Evolutionary conservation across 192 early-diverging fungal species (phyloP).

Genomic region (Coemansia sp.): DNA sequence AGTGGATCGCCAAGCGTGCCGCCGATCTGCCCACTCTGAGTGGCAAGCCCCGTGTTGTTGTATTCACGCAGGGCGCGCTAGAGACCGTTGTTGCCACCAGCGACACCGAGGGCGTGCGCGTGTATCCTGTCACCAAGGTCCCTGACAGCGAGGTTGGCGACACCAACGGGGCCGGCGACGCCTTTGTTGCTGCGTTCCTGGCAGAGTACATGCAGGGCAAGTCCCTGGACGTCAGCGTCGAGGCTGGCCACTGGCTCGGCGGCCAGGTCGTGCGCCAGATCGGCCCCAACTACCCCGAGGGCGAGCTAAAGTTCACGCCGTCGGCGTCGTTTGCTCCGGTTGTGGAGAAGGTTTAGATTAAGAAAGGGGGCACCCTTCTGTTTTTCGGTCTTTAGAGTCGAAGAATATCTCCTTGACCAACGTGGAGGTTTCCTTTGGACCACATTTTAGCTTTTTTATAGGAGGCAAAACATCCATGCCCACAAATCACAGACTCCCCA

Average conservation of each 20-base stretch:
- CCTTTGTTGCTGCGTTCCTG: constrained; percentile 93
- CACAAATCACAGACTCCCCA: no score
- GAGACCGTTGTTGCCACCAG: constrained; percentile 59
- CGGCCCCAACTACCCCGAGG: constrained; percentile 71
- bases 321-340: constrained; percentile 32
- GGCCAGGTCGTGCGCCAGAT: constrained; percentile 78
- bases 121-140: constrained; percentile 63
- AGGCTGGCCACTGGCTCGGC: constrained; percentile 91
- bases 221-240: constrained; percentile 63
- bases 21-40: constrained; percentile 83
- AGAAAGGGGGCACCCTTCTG: not conserved
- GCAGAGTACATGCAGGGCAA: constrained; percentile 77
- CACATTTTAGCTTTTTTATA: not conserved
- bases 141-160: constrained; percentile 78
- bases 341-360: constrained; percentile 36
- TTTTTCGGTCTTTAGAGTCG: not conserved
- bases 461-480: not conserved
- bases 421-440: constrained; percentile 8
- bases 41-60: constrained; percentile 74
- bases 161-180: constrained; percentile 98
- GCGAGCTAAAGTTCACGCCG: constrained; percentile 46
- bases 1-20: constrained; percentile 78
- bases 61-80: constrained; percentile 79
- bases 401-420: not conserved
- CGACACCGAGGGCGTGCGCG: constrained; percentile 63